A percentile compares a stretch with the other conserved stretches of the same genome.
Conservation (phyloP, 768 basidiomycete species). For the Sarcomyxa edulis region DNA sequence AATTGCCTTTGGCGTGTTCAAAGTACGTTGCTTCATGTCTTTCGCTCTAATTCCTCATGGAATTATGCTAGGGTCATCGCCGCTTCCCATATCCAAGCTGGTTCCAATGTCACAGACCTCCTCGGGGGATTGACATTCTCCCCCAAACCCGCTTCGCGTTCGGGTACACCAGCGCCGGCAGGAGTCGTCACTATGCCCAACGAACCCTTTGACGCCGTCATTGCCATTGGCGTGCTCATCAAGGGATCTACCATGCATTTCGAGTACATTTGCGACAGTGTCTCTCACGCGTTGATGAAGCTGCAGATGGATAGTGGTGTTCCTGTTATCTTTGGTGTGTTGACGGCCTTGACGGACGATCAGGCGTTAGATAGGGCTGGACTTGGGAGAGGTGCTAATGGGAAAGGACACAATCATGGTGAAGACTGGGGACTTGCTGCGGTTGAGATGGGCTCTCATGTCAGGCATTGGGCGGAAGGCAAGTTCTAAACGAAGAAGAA, state of each 20-base stretch:
- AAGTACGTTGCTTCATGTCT: slow-evolving; percentile 48
- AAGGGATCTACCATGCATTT: slow-evolving; percentile 99
- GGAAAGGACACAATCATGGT: slow-evolving; percentile 96
- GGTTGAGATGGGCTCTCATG: slow-evolving; percentile 82
- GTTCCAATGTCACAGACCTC: slow-evolving; percentile 75
- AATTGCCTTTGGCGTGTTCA: slow-evolving; percentile 84
- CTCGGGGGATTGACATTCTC: slow-evolving; percentile 57
- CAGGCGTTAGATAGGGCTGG: slow-evolving; percentile 96
- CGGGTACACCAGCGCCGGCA: slow-evolving; percentile 47
- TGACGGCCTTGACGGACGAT: slow-evolving; percentile 89
- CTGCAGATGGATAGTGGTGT: slow-evolving; percentile 91
- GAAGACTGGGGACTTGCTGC: slow-evolving; percentile 98
- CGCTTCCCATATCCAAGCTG: slow-evolving; percentile 78
- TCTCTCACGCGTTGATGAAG: slow-evolving; percentile 91
- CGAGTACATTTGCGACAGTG: slow-evolving; percentile 95
- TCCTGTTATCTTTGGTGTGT: slow-evolving; percentile 94
- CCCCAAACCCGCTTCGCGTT: slow-evolving; percentile 36
- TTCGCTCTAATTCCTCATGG: not conserved
- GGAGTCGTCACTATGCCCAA: slow-evolving; percentile 31
- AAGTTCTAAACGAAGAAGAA: slow-evolving; percentile 48
- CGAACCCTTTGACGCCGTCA: slow-evolving; percentile 88
- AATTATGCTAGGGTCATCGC: slow-evolving; percentile 66
- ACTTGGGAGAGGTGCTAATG: slow-evolving; percentile 55
- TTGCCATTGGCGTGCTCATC: slow-evolving; percentile 97
- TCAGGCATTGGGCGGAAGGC: slow-evolving; percentile 65